phyloP scores from a whole-genome alignment of 805 yeast species.

The Ogataea saltuana region DNA sequence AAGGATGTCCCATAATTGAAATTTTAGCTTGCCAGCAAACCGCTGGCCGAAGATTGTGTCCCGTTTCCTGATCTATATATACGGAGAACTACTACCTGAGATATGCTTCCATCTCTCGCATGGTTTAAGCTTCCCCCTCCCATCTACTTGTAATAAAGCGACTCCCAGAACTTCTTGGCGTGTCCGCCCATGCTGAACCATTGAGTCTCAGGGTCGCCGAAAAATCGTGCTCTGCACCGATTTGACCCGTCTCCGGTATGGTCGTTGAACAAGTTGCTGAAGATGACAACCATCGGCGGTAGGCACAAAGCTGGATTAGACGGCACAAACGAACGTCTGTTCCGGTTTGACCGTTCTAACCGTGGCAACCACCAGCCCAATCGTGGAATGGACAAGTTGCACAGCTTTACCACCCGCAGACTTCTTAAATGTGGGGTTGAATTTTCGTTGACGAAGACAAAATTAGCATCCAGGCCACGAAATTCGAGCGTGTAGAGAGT shows the following conservation, averaged over 20 bases:
- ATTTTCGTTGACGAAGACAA: conserved; percentile 16
- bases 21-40: no score
- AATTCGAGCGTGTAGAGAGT: conserved; percentile 24
- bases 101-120: conserved; percentile 2
- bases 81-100: background rate
- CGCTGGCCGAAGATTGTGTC: no score
- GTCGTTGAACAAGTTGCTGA: conserved; percentile 39
- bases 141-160: conserved; percentile 15
- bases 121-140: no score
- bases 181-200: conserved; percentile 25
- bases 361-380: conserved; percentile 28
- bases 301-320: conserved; percentile 14
- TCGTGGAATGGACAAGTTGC: conserved; percentile 26
- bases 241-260: conserved; percentile 10
- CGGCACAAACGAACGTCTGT: conserved; percentile 13
- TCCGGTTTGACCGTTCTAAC: conserved; percentile 19
- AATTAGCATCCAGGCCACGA: conserved; percentile 25
- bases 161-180: conserved; percentile 19
- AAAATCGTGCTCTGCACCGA: conserved; percentile 23
- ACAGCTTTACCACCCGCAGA: conserved; percentile 18
- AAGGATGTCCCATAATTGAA: no score
- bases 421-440: conserved; percentile 12
- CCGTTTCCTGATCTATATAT: background rate
- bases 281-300: conserved; percentile 26
- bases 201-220: conserved; percentile 22